Base-by-base conservation (phyloP, 768 basidiomycete genomes). In the Macrocybe gigantea region DNA sequence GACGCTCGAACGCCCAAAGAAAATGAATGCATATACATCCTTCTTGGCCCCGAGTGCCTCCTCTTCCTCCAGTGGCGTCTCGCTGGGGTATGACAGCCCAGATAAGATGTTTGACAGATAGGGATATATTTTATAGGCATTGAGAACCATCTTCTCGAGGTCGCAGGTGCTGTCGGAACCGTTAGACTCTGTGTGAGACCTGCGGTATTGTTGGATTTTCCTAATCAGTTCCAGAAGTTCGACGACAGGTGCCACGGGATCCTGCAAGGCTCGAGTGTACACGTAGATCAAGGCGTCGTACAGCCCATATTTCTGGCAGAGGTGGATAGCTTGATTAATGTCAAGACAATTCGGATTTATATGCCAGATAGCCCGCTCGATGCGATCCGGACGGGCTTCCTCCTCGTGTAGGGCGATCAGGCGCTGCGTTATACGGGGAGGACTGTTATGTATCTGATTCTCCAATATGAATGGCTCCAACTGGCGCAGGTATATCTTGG, bases 241-340 rank as follows among this genome's bases (percentile, higher is more conserved):
- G 49, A 94, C 87, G 5, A 97, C 68, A 0, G 96, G 95, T 6
- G 91, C 81, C 33, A 93, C 84, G 50, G 86, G 96, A 61, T 99
- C 96, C 51, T 71, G 75, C 55, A 99, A 66, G 3, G 93, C 91
- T 40, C 85, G 79, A 7, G 87, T 95, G 64, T 94, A 95, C 34
- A 98, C 84, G 62, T 96, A 94, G 49, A 95, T 85, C 49, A 98
- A 77, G 0, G 95, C 93, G 57, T 98, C 95, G 69, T 92, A 96
- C 5, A 98, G 79, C 29, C 76, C 76, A 59, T 93, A 78, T 49
- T 67, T 75, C 63, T 92, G 86, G 59, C 96, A 99, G 5, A 99
- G 74, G 22, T 65, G 75, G 54, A 97, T 87, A 5, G 87, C 86
- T 66, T 97, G 95, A 59, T 97, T 89, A 66, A 97, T 83, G 60